These are phyloP conservation scores for Barnettozyma pratensis DNA, from an alignment of 805 yeast species.

Conservation along the genomic window DNA sequence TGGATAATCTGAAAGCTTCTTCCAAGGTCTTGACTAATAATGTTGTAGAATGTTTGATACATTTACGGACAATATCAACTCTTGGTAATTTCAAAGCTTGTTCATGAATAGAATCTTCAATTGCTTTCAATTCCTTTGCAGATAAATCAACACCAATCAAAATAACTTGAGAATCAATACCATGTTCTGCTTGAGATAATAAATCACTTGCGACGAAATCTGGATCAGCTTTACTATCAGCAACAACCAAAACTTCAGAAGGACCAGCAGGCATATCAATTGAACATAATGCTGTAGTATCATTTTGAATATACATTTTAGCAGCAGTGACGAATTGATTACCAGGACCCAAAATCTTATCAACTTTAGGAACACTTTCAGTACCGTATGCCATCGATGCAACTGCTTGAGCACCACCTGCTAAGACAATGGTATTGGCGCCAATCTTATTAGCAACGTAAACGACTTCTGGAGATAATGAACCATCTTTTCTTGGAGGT, in stretches of 20 bases:
- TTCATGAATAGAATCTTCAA: slow-evolving; percentile 76
- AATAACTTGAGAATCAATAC: slow-evolving; percentile 95
- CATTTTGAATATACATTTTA: slow-evolving; percentile 95
- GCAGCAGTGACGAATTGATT: slow-evolving; percentile 99
- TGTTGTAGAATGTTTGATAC: slow-evolving; percentile 87
- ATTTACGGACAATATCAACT: slow-evolving; percentile 86
- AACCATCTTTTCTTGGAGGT: slow-evolving; percentile 93
- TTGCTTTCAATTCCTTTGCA: slow-evolving; percentile 50
- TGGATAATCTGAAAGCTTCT: slow-evolving; percentile 83
- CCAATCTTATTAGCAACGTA: slow-evolving; percentile 96
- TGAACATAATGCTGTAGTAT: slow-evolving; percentile 89
- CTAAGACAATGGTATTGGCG: slow-evolving; percentile 82
- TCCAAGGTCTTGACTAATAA: slow-evolving; percentile 62
- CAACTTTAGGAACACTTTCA: slow-evolving; percentile 84
- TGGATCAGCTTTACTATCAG: slow-evolving; percentile 83
- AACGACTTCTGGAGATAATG: slow-evolving; percentile 92
- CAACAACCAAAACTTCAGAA: slow-evolving; percentile 93
- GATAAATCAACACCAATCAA: slow-evolving; percentile 76
- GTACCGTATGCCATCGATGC: slow-evolving; percentile 99
- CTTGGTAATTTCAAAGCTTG: slow-evolving; percentile 88
- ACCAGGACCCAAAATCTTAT: slow-evolving; percentile 97
- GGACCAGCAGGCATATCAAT: slow-evolving; percentile 99
- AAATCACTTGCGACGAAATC: slow-evolving; percentile 97
- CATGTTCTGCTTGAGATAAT: slow-evolving; percentile 98
- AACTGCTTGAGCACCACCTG: slow-evolving; percentile 99